These are phyloP conservation scores for Sutorius eximius DNA, from an alignment of 1,284 basidiomycete species.

Conservation along the genomic window DNA sequence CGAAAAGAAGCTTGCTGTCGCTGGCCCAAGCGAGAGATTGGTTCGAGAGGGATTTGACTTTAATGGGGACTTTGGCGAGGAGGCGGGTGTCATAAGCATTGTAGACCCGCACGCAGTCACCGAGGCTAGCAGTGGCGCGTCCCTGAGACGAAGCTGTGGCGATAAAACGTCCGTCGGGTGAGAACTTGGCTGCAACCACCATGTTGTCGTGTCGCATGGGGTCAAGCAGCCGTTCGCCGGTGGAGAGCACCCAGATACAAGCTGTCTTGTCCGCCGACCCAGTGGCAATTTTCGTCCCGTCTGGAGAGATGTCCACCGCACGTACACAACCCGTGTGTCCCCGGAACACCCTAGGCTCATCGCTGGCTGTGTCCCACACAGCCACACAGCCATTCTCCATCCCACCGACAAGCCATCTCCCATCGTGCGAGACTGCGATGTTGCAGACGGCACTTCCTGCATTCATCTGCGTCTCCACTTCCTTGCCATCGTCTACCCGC, in stretches of 20 bases:
- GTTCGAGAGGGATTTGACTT: not conserved
- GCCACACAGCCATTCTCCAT: not conserved
- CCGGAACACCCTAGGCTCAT: not conserved
- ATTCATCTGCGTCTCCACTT: conserved; percentile 5
- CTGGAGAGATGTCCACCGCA: conserved; percentile 5
- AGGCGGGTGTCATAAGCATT: not conserved
- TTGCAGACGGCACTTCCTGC: not conserved
- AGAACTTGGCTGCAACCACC: conserved; percentile 4
- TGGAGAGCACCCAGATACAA: conserved; percentile 7
- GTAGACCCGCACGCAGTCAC: not conserved
- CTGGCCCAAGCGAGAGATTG: not conserved
- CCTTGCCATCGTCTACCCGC: conserved; percentile 4
- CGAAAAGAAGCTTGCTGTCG: not conserved
- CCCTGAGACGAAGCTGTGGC: not conserved
- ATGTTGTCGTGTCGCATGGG: conserved; percentile 3
- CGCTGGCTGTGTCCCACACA: conserved; percentile 2
- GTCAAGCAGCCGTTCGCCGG: conserved; percentile 1
- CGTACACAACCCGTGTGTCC: not conserved
- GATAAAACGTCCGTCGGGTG: not conserved
- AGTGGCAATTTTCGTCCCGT: conserved; percentile 3
- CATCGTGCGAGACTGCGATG: not conserved
- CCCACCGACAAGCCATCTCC: conserved; percentile 12
- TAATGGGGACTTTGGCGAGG: not conserved
- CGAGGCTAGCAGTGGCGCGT: too few relatives aligned
- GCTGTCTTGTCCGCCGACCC: conserved; percentile 9